Evolutionary conservation across 2,329 filamentous ascomycete species (phyloP), one percentile per base, ranked within the genome.

Genomic region (Fusarium denticulatum): DNA sequence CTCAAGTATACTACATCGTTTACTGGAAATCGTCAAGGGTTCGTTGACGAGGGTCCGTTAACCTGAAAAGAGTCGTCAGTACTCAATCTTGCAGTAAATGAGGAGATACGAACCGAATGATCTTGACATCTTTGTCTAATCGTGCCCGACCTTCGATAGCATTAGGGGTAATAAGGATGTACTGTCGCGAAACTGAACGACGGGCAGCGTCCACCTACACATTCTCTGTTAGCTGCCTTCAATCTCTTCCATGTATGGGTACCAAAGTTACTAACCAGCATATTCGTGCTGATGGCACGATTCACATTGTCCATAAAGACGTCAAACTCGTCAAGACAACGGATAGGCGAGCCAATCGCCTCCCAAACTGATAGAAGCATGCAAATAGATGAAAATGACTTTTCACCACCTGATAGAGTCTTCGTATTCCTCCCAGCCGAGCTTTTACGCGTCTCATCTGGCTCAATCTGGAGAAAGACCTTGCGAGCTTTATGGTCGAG

Each of bases 271-370:
- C 91, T 85, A 85, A 94, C 93, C 82, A 99, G 93, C 92, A 99
- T 94, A 72, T 93, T 93, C 77, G 97, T 97, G 80, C 94, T 97
- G 76, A 97, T 93, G 63, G 93, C 94, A 69, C 96, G 91, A 82
- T 99, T 99, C 67, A 98, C 94, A 76, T 93, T 94, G 83, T 99
- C 96, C 96, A 99, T 99, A 86, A 98, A 99, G 37, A 99, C 96
- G 81, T 99, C 96, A 80, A 98, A 99, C 83, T 99, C 96, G 82
- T 99, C 96, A 60, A 99, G 87, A 79, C 96, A 99, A 61, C 96
- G 91, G 69, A 99, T 92, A 1, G 95, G 96, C 24, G 95, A 97
- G 16, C 96, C 96, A 92, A 99, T 99, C 36, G 96, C 96, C 80
- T 99, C 96, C 96, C 96, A 99, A 24, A 99, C 92, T 6, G 95